These are phyloP conservation scores for Zygnema cylindricum DNA, from an alignment of 139 green algal genomes.

Conservation along the genomic window DNA sequence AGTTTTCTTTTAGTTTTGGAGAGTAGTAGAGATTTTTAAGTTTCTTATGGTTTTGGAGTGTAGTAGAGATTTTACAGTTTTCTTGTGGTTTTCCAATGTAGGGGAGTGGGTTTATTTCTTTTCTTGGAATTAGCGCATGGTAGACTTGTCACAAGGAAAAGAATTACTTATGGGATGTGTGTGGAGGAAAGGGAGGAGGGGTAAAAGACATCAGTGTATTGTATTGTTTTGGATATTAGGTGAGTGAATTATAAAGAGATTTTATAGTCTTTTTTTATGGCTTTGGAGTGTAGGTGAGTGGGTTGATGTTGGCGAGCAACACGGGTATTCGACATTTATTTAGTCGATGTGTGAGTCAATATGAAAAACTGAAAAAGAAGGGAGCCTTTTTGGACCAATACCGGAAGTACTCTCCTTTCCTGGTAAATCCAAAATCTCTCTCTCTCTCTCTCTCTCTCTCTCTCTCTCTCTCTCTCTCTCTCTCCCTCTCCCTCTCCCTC, in stretches of 20 bases:
- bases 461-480: too few relatives aligned
- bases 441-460: too few relatives aligned
- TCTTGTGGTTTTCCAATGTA: neutral
- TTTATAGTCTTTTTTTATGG: too few relatives aligned
- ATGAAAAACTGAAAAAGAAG: conserved; percentile 89
- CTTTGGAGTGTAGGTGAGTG: conserved; percentile 70
- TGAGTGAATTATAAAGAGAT: too few relatives aligned
- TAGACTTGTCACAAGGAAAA: neutral
- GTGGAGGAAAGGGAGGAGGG: neutral
- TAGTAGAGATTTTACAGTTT: too few relatives aligned
- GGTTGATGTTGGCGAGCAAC: conserved; percentile 98
- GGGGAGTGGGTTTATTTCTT: neutral
- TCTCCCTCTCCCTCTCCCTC: too few relatives aligned
- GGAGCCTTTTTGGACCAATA: conserved; percentile 65
- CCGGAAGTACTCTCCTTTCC: neutral
- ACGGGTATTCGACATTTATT: conserved; percentile 96
- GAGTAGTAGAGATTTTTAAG: too few relatives aligned
- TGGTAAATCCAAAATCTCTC: too few relatives aligned
- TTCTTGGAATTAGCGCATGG: neutral
- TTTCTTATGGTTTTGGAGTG: too few relatives aligned
- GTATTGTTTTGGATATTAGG: neutral
- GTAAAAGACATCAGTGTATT: neutral
- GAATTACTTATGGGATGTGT: neutral
- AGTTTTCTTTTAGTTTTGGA: too few relatives aligned
- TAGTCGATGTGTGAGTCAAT: conserved; percentile 84